phyloP scores from a whole-genome alignment of 352 stramenopile genomes.

The Pythium sukuiense region DNA sequence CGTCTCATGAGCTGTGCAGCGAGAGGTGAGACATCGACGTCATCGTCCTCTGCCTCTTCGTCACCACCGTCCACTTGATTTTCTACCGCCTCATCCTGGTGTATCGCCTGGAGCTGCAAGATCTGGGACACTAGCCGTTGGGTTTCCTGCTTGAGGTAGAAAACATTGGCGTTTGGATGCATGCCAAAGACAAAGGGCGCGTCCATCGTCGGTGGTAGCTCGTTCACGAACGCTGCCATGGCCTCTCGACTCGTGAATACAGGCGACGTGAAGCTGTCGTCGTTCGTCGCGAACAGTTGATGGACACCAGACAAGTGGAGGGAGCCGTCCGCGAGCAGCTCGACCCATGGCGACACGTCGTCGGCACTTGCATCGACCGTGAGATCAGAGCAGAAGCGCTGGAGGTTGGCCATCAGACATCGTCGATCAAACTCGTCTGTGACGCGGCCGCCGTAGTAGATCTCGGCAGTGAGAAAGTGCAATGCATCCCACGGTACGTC shows the following conservation, averaged over 20 bases:
- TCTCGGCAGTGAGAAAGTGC: slow-evolving; percentile 75
- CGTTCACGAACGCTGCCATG: slow-evolving; percentile 56
- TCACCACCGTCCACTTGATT: neutral
- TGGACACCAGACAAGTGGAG: neutral
- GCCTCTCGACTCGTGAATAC: slow-evolving; percentile 36
- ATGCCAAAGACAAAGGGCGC: slow-evolving; percentile 78
- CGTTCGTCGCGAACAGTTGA: slow-evolving; percentile 26
- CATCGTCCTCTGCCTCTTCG: slow-evolving; percentile 10
- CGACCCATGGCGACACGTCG: neutral
- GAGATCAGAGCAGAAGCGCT: slow-evolving; percentile 51
- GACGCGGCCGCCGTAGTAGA: slow-evolving; percentile 81
- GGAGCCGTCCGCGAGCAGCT: neutral
- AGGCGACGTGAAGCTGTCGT: slow-evolving; percentile 46
- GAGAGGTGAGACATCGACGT: neutral
- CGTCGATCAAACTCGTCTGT: slow-evolving; percentile 82
- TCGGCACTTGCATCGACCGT: slow-evolving; percentile 17
- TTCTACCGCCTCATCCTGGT: slow-evolving; percentile 1
- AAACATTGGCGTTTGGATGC: slow-evolving; percentile 78
- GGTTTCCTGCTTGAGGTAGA: slow-evolving; percentile 59
- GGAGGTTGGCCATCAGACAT: slow-evolving; percentile 66
- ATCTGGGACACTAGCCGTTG: slow-evolving; percentile 42
- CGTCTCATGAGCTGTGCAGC: neutral
- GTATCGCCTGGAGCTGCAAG: slow-evolving; percentile 38
- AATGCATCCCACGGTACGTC: slow-evolving; percentile 76
- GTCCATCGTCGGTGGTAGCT: slow-evolving; percentile 41